Percentiles rank a stretch among this genome's conserved stretches.
phyloP scores from a whole-genome alignment of 2,329 filamentous ascomycete genomes.

The Teratosphaeria epicoccoides region DNA sequence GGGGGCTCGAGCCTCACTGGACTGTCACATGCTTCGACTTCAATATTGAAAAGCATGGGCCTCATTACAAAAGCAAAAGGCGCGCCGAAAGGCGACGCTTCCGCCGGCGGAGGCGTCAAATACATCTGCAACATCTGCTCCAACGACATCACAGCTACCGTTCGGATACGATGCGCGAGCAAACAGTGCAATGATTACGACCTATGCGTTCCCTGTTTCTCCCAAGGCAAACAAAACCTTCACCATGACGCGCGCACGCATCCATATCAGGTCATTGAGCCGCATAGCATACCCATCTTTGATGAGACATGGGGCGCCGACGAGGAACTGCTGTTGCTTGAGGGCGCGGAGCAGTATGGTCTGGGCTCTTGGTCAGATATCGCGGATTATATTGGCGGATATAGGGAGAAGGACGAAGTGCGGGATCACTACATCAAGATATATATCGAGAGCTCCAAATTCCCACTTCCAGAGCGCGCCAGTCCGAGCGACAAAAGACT shows the following conservation, averaged over 20 bases:
- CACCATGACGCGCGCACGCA: slow-evolving; percentile 81
- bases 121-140: slow-evolving; percentile 97
- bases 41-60: slow-evolving; percentile 15
- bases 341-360: slow-evolving; percentile 92
- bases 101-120: slow-evolving; percentile 46
- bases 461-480: slow-evolving; percentile 78
- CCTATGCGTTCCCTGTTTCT: slow-evolving; percentile 90
- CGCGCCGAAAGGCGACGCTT: slow-evolving; percentile 17
- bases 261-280: slow-evolving; percentile 87
- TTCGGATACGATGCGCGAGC: slow-evolving; percentile 87
- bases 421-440: slow-evolving; percentile 85
- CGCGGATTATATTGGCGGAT: slow-evolving; percentile 94
- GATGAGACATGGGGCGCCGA: slow-evolving; percentile 93
- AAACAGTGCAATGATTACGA: slow-evolving; percentile 84
- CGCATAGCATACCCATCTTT: slow-evolving; percentile 96
- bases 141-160: slow-evolving; percentile 91
- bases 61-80: slow-evolving; percentile 26
- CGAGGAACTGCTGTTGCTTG: slow-evolving; percentile 83
- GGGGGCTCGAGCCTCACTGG: not conserved
- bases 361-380: slow-evolving; percentile 97
- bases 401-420: slow-evolving; percentile 88
- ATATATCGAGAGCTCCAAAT: slow-evolving; percentile 71
- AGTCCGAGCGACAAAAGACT: slow-evolving; percentile 71
- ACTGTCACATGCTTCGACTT: not conserved
- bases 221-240: slow-evolving; percentile 67